Conservation (phyloP, 306 rosid genomes). For the Rubus parviflorus region DNA sequence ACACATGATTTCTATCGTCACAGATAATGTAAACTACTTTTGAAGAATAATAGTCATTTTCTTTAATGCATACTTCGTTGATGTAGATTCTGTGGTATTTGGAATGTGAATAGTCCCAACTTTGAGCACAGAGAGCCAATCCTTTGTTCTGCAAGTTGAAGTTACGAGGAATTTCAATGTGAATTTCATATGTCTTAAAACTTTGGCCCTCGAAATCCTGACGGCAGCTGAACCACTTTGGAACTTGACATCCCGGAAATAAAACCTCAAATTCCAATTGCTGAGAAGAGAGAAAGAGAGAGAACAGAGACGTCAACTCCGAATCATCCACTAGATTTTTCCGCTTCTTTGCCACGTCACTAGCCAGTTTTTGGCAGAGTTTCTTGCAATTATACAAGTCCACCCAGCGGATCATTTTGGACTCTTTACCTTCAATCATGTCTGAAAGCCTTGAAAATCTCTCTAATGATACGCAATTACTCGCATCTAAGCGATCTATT, state of each 20-base stretch:
- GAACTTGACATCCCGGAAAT: background rate
- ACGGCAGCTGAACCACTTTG: background rate
- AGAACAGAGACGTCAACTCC: background rate
- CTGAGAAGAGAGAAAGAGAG: background rate
- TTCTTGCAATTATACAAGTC: background rate
- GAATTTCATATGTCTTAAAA: background rate
- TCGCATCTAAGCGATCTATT: too few relatives aligned
- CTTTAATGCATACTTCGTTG: background rate
- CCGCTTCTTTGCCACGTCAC: too few relatives aligned
- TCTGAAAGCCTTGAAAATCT: background rate
- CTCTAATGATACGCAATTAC: background rate
- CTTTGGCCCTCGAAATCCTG: background rate
- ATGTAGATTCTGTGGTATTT: too few relatives aligned
- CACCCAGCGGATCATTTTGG: rapidly evolving
- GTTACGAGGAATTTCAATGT: background rate
- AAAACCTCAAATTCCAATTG: rapidly evolving
- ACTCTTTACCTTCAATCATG: background rate
- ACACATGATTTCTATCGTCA: background rate
- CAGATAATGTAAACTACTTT: too few relatives aligned
- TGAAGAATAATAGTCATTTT: too few relatives aligned
- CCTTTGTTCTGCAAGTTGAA: background rate
- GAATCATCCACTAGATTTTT: too few relatives aligned
- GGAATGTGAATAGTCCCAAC: too few relatives aligned
- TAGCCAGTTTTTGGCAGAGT: too few relatives aligned
- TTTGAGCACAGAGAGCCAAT: background rate